Base-by-base conservation (phyloP, 108 stramenopile species). In the Schizochytrium sp. region DNA sequence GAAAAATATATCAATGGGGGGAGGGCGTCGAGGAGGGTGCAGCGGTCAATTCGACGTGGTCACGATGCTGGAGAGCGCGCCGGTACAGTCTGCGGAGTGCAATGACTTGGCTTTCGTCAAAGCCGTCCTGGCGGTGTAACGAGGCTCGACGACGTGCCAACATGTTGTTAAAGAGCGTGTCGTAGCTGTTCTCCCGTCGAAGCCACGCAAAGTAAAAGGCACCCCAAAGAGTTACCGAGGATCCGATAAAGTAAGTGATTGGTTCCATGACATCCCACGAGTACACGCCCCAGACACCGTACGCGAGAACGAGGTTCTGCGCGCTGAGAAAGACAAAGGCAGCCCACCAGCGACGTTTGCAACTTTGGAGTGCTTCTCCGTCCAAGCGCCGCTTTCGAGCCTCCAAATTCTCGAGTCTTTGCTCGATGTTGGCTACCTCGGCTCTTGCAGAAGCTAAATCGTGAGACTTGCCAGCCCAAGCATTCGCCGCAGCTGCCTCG, bases 241-340 rank as follows among this genome's bases (percentile, higher is more conserved):
- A 83, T 1, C 76, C 76, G 48, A 83, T 47, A 53, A 83, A 83
- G 76, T 83, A 83, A 45, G 48, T 53, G n/a, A 83, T 83, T 6
- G 76, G 76, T 23, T 83, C 76, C 76, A 83, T 83, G 45, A 83
- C 76, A 34, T 83, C 76, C 76, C 76, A 83, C 16, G 76, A 83
- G 28, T 83, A 83, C 0, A 83, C 76, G 76, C 76, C 76, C 76
- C 76, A 83, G 0, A 83, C 76, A 16, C 76, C 76, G 76, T 83
- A 83, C 51, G 48, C 76, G 51, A 83, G 76, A 6, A 53, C 76
- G 10, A 83, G 19, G 51, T 83, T 53, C 51, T 83, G 76, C 51
- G 23, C 76, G 16, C 18, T 6, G 45, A 83, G 51, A 53, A 45
- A 83, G 18, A 47, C 45, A 23, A 21, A 21, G 48, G 28, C 51